Base-by-base conservation (phyloP, 495 filamentous ascomycete species). In the Wilcoxina mikolae region DNA sequence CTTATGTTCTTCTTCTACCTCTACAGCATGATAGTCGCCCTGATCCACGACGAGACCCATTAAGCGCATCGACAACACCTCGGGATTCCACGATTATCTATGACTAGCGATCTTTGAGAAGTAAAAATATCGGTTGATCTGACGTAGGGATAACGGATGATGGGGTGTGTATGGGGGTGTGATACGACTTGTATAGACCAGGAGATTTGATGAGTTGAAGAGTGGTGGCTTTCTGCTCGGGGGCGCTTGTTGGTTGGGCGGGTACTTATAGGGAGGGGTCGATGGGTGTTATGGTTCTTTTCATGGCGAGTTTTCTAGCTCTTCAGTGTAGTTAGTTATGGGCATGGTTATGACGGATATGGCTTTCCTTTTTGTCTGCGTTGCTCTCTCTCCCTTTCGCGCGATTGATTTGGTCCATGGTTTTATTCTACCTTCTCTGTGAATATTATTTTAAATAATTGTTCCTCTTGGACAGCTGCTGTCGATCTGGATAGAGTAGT, bases 1-100 rank as follows among this genome's bases (percentile, higher is more conserved):
- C 68, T 96, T 72, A 93, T 99, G 84, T 99, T 99, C 78, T 99
- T 99, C 78, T 99, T 95, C 80, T 99, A 99, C 73, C 81, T 99
- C 24, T 99, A 96, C 80, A 90, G 79, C 73, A 99, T 99, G 93
- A 99, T 99, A 56, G 91, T 95, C 51, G 90, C 90, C 56, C 74
- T 96, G 51, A 99, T 99, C 76, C 81, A 83, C 62, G 93, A 99
- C 68, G 91, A 98, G 71, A 79, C 85, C 43, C 75, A 89, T 71
- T 95, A 78, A 74, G 58, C 56, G 29, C 24, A 15, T 39, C n/a
- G 7, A 15, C 20, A 3, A 27, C 27, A 15, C 22, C 46, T 49
- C 27, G 43, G 43, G 15, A 20, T 39, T 39, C 35, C 12, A 39
- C 35, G 4, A 39, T 39, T 39, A n/a, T 39, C 35, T 5, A 1